These are phyloP conservation scores for Aspergillus nomiae DNA, from an alignment of 2,329 filamentous ascomycete genomes.

Conservation along the genomic window DNA sequence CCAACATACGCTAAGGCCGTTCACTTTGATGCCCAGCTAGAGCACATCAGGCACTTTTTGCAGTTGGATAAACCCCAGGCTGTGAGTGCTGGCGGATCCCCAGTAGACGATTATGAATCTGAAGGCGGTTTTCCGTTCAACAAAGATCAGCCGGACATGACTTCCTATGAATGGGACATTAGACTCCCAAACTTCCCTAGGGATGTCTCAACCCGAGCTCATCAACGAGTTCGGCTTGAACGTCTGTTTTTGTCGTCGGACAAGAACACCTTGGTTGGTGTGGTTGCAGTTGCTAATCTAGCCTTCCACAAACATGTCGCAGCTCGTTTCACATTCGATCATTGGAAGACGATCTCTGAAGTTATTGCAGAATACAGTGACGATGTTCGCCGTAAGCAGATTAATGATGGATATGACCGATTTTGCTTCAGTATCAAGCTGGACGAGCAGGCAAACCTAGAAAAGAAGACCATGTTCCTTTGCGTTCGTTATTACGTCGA, in stretches of 20 bases:
- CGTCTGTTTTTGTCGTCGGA: conserved; percentile 84
- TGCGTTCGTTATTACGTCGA: conserved; percentile 86
- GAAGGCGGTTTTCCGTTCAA: conserved; percentile 88
- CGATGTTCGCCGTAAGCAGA: conserved; percentile 69
- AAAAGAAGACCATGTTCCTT: conserved; percentile 88
- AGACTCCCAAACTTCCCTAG: conserved; percentile 79
- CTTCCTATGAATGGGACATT: conserved; percentile 83
- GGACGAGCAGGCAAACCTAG: conserved; percentile 85
- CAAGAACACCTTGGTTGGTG: conserved; percentile 82
- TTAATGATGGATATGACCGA: conserved; percentile 71
- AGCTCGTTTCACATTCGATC: conserved; percentile 94
- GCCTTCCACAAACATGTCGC: conserved; percentile 85
- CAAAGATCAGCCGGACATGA: conserved; percentile 50
- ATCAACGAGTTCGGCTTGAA: conserved; percentile 73
- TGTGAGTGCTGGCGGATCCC: conserved; percentile 91
- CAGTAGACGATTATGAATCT: conserved; percentile 82
- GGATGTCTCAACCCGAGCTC: conserved; percentile 63
- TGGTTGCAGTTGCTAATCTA: conserved; percentile 81
- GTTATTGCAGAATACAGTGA: conserved; percentile 84
- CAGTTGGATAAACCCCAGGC: conserved; percentile 94
- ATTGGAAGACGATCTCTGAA: conserved; percentile 98
- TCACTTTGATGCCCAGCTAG: conserved; percentile 96
- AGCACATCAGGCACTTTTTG: conserved; percentile 93
- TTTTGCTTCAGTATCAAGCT: conserved; percentile 96
- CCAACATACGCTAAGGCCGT: conserved; percentile 95